Percentiles rank a stretch among this genome's conserved stretches.
phyloP scores from a whole-genome alignment of 1,139 yeast genomes.

The Blastobotrys proliferans region DNA sequence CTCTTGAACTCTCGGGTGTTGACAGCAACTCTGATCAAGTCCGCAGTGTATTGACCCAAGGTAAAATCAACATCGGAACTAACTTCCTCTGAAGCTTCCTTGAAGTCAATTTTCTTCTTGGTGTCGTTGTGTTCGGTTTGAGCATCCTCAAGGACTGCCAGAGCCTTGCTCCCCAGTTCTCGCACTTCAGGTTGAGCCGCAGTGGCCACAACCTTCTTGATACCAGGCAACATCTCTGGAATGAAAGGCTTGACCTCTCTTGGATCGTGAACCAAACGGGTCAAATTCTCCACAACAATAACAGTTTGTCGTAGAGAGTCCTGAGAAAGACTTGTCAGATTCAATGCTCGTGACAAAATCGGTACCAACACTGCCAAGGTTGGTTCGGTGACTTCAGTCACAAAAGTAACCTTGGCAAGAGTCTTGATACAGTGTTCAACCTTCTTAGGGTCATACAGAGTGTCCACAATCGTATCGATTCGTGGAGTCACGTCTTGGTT shows the following conservation, averaged over 20 bases:
- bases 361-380: slow-evolving; percentile 89
- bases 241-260: slow-evolving; percentile 85
- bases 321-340: slow-evolving; percentile 84
- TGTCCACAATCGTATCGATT: slow-evolving; percentile 77
- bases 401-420: slow-evolving; percentile 90
- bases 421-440: slow-evolving; percentile 88
- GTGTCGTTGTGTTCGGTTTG: slow-evolving; percentile 64
- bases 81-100: slow-evolving; percentile 48
- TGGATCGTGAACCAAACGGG: slow-evolving; percentile 91
- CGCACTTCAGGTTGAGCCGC: slow-evolving; percentile 97
- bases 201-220: slow-evolving; percentile 78
- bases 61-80: slow-evolving; percentile 37
- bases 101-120: slow-evolving; percentile 65
- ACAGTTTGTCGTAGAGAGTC: slow-evolving; percentile 96
- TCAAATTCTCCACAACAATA: slow-evolving; percentile 90
- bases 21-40: slow-evolving; percentile 64
- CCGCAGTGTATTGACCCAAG: slow-evolving; percentile 48
- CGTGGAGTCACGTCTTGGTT: slow-evolving; percentile 89
- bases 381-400: slow-evolving; percentile 97
- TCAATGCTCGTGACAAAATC: slow-evolving; percentile 84
- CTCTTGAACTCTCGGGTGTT: slow-evolving; percentile 90
- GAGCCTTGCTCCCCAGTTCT: slow-evolving; percentile 85
- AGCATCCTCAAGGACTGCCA: slow-evolving; percentile 76
- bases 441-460: slow-evolving; percentile 83
- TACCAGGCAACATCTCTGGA: slow-evolving; percentile 85